phyloP scores from a whole-genome alignment of 495 filamentous ascomycete species.

The Penicillium canescens region DNA sequence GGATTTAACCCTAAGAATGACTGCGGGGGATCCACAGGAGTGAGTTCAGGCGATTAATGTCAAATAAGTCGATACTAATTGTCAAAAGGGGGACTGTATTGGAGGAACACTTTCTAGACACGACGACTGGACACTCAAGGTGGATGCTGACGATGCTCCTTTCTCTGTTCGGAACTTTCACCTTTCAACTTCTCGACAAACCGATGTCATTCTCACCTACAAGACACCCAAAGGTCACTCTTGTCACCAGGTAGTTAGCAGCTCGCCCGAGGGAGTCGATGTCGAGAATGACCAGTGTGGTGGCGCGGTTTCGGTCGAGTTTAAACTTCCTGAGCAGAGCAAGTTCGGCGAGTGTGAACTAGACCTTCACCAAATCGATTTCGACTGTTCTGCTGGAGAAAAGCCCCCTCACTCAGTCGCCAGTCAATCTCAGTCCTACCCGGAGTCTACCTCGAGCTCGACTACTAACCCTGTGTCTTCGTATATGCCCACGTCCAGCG shows the following conservation, averaged over 20 bases:
- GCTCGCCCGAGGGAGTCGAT: conserved; percentile 61
- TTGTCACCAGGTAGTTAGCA: conserved; percentile 73
- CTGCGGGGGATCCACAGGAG: conserved; percentile 41
- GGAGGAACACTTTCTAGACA: conserved; percentile 51
- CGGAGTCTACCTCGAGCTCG: conserved; percentile 13
- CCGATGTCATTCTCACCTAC: conserved; percentile 78
- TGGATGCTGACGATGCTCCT: conserved; percentile 48
- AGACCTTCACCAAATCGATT: conserved; percentile 72
- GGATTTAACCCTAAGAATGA: conserved; percentile 64
- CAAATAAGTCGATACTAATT: conserved; percentile 1
- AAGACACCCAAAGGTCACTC: conserved; percentile 73
- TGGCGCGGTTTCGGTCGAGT: conserved; percentile 75
- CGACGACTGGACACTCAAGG: conserved; percentile 43
- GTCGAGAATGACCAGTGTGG: conserved; percentile 87
- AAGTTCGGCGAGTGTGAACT: conserved; percentile 60
- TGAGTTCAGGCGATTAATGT: conserved; percentile 32
- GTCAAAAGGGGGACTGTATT: conserved; percentile 61
- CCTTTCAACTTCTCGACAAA: conserved; percentile 69
- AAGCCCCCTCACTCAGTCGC: conserved; percentile 12
- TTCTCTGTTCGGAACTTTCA: conserved; percentile 77
- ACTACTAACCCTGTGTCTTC: background rate
- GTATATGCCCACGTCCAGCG: background rate
- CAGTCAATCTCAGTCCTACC: conserved; percentile 6
- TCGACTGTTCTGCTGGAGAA: conserved; percentile 66
- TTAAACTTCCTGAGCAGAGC: conserved; percentile 65